phyloP scores from a whole-genome alignment of 2,329 filamentous ascomycete species.

The Xylaria sp. region DNA sequence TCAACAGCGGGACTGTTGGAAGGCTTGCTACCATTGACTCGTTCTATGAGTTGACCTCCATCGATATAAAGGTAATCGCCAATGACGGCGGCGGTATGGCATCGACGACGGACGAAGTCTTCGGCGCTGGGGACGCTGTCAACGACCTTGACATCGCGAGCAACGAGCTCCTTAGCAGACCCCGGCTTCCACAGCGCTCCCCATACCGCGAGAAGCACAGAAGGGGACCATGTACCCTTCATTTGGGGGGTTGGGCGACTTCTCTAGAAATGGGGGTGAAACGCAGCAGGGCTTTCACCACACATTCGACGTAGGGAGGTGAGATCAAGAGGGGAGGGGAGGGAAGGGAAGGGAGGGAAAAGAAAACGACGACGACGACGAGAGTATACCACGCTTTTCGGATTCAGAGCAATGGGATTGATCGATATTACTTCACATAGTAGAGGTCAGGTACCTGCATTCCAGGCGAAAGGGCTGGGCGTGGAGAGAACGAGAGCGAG shows the following conservation, averaged over 20 bases:
- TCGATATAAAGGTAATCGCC: conserved; percentile 37
- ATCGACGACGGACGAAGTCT: conserved; percentile 21
- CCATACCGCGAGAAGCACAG: conserved; percentile 27
- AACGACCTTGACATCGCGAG: conserved; percentile 15
- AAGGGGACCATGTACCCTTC: conserved; percentile 27
- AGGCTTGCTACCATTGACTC: conserved; percentile 23
- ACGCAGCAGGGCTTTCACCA: conserved; percentile 20
- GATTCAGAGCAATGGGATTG: neutral
- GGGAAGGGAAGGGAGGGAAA: neutral
- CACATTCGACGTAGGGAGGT: conserved; percentile 24
- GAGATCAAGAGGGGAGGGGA: conserved; percentile 9
- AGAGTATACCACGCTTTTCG: neutral
- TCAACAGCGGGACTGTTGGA: conserved; percentile 23
- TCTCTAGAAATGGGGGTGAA: conserved; percentile 10
- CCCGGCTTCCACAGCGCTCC: conserved; percentile 23
- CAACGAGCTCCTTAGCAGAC: conserved; percentile 17
- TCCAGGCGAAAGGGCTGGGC: neutral
- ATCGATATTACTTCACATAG: neutral
- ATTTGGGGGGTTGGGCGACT: conserved; percentile 21
- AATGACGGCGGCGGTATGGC: conserved; percentile 27
- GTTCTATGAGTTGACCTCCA: conserved; percentile 33
- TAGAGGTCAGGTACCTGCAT: neutral
- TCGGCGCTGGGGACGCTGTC: conserved; percentile 21
- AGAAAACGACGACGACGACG: neutral
- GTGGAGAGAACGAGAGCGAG: neutral